Base-by-base conservation (phyloP, 371 early-diverging fungal species). In the Mortierella sp. region DNA sequence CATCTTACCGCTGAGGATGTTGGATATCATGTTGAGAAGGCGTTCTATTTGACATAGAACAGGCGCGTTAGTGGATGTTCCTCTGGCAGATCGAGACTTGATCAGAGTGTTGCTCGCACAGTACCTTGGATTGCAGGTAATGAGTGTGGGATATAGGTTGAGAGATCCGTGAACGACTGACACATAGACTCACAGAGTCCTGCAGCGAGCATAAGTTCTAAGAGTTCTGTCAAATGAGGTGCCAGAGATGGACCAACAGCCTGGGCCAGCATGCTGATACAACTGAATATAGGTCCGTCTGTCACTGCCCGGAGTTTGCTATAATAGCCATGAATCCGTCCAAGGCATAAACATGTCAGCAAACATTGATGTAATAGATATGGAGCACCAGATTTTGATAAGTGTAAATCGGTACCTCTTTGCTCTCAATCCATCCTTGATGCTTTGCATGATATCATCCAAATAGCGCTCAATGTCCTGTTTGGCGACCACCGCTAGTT, bases 231-330 rank as follows among this genome's bases (percentile, higher is more conserved):
- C 69, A 97, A 83, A 67, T 96, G 85, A 70, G 86, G 88, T 0
- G 89, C 92, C 55, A 97, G 72, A 1, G 91, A 88, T 37, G 92
- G 95, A 9, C 96, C 97, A 43, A 98, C 91, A 12, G 97, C 95
- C 5, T 81, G 81, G 0, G 97, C 95, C 41, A 98, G 83, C 88
- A 90, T 91, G 52, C 92, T 88, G 53, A 96, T 91, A 66, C 97
- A 96, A 56, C 88, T 83, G 68, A 95, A 95, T 0, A 92, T 84
- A 0, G 94, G 86, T 5, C 86, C 79, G 66, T 94, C 94, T 1
- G 82, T 69, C 10, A 78, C 83, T 37, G 83, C 80, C 17, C 87
- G 79, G 17, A 79, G 80, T 17, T 88, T 87, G 31, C 85, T 83
- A 78, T 52, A n/a, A 27, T 2, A 27, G 24, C 34, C 34, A 34